phyloP scores from a whole-genome alignment of 371 early-diverging fungal genomes.

The Mucor ambiguus region DNA sequence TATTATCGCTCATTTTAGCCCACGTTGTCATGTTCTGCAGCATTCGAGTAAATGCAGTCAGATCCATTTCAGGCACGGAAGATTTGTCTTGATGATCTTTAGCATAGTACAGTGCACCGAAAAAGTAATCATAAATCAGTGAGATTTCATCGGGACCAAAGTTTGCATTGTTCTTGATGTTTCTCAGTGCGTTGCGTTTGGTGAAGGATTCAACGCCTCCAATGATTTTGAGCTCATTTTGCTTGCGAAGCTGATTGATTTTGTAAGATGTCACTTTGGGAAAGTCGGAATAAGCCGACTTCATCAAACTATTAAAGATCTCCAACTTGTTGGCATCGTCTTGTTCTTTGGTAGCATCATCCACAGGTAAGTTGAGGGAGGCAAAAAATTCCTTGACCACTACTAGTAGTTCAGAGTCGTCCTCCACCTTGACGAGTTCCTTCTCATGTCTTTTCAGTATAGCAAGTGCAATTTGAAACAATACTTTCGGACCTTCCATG shows the following conservation, averaged over 20 bases:
- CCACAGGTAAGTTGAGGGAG: constrained; percentile 65
- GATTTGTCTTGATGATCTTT: constrained; percentile 44
- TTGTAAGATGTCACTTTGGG: constrained; percentile 74
- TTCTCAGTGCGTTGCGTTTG: constrained; percentile 85
- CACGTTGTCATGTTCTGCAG: constrained; percentile 35
- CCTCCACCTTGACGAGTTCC: constrained; percentile 74
- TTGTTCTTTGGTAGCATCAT: constrained; percentile 48
- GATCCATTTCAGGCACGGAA: constrained; percentile 56
- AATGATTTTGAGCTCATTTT: constrained; percentile 88
- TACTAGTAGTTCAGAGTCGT: constrained; percentile 90
- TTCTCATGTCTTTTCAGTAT: constrained; percentile 92
- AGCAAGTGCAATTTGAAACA: constrained; percentile 92
- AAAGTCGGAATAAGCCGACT: constrained; percentile 88
- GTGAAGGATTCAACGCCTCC: constrained; percentile 93
- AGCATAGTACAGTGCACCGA: constrained; percentile 78
- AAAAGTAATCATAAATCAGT: constrained; percentile 87
- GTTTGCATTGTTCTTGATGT: constrained; percentile 68
- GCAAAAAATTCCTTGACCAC: constrained; percentile 77
- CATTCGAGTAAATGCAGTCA: constrained; percentile 56
- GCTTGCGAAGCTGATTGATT: constrained; percentile 80
- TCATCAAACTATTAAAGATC: constrained; percentile 88
- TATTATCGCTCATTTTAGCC: constrained; percentile 18
- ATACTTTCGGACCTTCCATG: constrained; percentile 88
- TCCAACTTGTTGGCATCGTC: constrained; percentile 60
- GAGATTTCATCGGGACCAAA: constrained; percentile 87